phyloP scores from a whole-genome alignment of 1,139 yeast species.

The Lodderomyces metapsilosis region DNA sequence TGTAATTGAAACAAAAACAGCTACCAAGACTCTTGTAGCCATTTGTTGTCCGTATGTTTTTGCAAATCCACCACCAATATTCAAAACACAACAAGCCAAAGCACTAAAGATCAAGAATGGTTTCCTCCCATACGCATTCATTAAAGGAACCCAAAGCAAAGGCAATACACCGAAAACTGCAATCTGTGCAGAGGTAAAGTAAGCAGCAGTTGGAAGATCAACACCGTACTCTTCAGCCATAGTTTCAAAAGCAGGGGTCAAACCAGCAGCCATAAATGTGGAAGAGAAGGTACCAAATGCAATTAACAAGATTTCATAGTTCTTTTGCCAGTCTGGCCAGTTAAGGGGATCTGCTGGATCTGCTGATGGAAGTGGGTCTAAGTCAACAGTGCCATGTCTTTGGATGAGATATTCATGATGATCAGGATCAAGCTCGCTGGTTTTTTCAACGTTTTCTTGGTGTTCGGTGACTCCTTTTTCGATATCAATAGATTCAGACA shows the following conservation, averaged over 20 bases:
- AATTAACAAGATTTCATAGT: constrained; percentile 15
- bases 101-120: constrained; percentile 12
- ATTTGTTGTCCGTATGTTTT: constrained; percentile 17
- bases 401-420: constrained; percentile 15
- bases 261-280: constrained; percentile 20
- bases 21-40: constrained; percentile 18
- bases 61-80: constrained; percentile 18
- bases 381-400: constrained; percentile 17
- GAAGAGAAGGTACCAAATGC: constrained; percentile 17
- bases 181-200: constrained; percentile 18
- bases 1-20: constrained; percentile 15
- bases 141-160: constrained; percentile 18
- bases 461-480: constrained; percentile 3
- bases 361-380: constrained; percentile 18
- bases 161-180: constrained; percentile 17
- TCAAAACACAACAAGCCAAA: constrained; percentile 14
- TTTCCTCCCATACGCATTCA: constrained; percentile 18
- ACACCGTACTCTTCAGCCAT: constrained; percentile 15
- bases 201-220: constrained; percentile 15
- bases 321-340: constrained; percentile 17
- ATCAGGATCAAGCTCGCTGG: constrained; percentile 6
- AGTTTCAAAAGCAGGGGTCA: constrained; percentile 17
- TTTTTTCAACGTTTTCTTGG: neutral
- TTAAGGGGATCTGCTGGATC: constrained; percentile 19
- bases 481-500: neutral